Conservation (phyloP, 2,329 filamentous ascomycete species). For the Fusarium tupiense region DNA sequence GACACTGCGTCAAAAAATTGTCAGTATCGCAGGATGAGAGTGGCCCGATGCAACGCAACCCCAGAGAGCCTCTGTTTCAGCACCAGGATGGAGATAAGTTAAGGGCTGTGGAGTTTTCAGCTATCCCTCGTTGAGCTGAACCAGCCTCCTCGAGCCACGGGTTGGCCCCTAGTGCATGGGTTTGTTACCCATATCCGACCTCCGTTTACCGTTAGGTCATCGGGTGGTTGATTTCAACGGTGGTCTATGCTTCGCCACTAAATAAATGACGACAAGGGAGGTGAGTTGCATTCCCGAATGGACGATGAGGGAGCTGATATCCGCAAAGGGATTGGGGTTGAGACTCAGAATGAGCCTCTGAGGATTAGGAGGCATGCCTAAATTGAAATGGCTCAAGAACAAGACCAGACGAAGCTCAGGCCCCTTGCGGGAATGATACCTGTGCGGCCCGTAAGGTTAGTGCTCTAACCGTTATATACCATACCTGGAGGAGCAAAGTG, state of each 20-base stretch:
- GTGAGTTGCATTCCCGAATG: slow-evolving; percentile 26
- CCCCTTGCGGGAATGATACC: slow-evolving; percentile 16
- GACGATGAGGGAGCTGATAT: not conserved
- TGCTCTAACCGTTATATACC: slow-evolving; percentile 6
- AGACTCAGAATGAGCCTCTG: slow-evolving; percentile 13
- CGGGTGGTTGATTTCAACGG: slow-evolving; percentile 36
- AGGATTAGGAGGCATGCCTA: slow-evolving; percentile 7
- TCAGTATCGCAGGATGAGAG: slow-evolving; percentile 24
- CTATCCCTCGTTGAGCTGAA: slow-evolving; percentile 35
- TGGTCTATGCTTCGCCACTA: slow-evolving; percentile 35
- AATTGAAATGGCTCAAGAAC: not conserved
- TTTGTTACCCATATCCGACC: slow-evolving; percentile 10
- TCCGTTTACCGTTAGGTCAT: slow-evolving; percentile 24
- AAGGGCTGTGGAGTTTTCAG: slow-evolving; percentile 15
- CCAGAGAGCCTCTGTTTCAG: slow-evolving; percentile 44
- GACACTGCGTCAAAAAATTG: slow-evolving; percentile 25
- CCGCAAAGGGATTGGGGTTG: slow-evolving; percentile 15
- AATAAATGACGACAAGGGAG: slow-evolving; percentile 27
- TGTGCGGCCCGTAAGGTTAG: slow-evolving; percentile 11
- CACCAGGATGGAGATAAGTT: slow-evolving; percentile 32
- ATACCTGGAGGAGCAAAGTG: not conserved
- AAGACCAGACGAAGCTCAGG: slow-evolving; percentile 24
- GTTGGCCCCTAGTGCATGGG: slow-evolving; percentile 30
- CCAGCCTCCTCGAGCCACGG: slow-evolving; percentile 34
- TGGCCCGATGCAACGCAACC: slow-evolving; percentile 20